phyloP scores from a whole-genome alignment of 768 basidiomycete species.

The Pleurotus salmoneostramineus region DNA sequence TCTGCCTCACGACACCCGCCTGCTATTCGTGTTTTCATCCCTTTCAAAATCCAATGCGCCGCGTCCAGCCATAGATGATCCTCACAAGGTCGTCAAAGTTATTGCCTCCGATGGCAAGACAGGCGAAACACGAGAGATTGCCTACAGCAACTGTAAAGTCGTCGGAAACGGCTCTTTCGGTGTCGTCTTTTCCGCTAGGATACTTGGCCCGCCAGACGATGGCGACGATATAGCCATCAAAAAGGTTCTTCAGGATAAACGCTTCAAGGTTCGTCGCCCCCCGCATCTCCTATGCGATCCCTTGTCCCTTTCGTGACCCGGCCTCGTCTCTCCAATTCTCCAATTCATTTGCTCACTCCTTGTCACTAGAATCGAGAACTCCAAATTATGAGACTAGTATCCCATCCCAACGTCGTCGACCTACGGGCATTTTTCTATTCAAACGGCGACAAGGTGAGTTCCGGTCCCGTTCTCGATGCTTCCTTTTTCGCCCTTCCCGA shows the following conservation, averaged over 20 bases:
- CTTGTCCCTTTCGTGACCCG: not conserved
- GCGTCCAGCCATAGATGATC: slow-evolving; percentile 82
- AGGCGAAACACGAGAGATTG: slow-evolving; percentile 81
- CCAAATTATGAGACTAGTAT: slow-evolving; percentile 96
- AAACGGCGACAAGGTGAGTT: slow-evolving; percentile 91
- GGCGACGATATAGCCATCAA: slow-evolving; percentile 96
- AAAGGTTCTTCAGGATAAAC: slow-evolving; percentile 99
- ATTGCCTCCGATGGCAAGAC: slow-evolving; percentile 93
- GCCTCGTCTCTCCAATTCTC: not conserved
- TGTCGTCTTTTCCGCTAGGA: slow-evolving; percentile 95
- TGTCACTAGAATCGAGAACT: slow-evolving; percentile 88
- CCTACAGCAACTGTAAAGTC: slow-evolving; percentile 97
- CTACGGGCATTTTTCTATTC: slow-evolving; percentile 98
- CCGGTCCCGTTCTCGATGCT: slow-evolving; percentile 10
- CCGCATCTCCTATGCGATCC: slow-evolving; percentile 4
- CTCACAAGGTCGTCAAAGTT: slow-evolving; percentile 94
- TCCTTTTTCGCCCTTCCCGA: slow-evolving; percentile 8
- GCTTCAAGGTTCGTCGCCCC: slow-evolving; percentile 83
- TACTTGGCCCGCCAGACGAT: slow-evolving; percentile 61
- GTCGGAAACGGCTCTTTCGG: slow-evolving; percentile 99
- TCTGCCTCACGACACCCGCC: not conserved
- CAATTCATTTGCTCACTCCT: slow-evolving; percentile 4
- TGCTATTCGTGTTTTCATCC: not conserved
- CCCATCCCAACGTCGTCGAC: slow-evolving; percentile 97
- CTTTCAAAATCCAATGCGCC: slow-evolving; percentile 6